Percentiles rank a stretch among this genome's conserved stretches.
phyloP scores from a whole-genome alignment of 176 grass and related monocot species.

The Rhynchospora breviuscula region DNA sequence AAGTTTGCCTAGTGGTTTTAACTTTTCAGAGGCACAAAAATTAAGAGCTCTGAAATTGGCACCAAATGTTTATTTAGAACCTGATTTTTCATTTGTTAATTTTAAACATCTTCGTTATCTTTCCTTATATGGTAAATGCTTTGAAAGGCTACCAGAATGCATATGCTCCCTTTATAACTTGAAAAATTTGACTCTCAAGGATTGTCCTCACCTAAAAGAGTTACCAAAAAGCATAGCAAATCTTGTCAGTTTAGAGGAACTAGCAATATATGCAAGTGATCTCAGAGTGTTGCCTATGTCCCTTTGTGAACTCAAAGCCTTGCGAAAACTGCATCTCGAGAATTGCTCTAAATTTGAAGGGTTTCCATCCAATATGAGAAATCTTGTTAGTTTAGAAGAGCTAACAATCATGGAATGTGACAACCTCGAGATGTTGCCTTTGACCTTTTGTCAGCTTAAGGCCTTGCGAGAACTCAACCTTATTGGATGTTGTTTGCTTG shows the following conservation, averaged over 20 bases:
- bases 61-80: too few relatives aligned
- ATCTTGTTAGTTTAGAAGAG: too few relatives aligned
- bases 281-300: too few relatives aligned
- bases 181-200: neutral
- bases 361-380: too few relatives aligned
- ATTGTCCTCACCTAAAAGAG: neutral
- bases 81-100: neutral
- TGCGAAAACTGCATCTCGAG: too few relatives aligned
- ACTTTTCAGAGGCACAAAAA: neutral
- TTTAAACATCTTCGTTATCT: constrained; percentile 17
- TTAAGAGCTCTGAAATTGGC: neutral
- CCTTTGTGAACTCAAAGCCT: too few relatives aligned
- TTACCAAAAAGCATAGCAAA: constrained; percentile 23
- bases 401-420: too few relatives aligned
- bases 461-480: too few relatives aligned
- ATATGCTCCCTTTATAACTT: constrained; percentile 10
- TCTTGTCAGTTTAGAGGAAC: constrained; percentile 5
- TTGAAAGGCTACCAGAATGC: neutral
- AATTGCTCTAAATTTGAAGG: too few relatives aligned
- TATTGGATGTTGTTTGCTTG: neutral
- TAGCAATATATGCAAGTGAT: neutral
- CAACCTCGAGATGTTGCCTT: too few relatives aligned
- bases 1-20: neutral
- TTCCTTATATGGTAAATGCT: neutral
- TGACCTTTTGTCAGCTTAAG: too few relatives aligned